Conservation (phyloP, 1,284 basidiomycete genomes). For the Ceratobasidium sp. region DNA sequence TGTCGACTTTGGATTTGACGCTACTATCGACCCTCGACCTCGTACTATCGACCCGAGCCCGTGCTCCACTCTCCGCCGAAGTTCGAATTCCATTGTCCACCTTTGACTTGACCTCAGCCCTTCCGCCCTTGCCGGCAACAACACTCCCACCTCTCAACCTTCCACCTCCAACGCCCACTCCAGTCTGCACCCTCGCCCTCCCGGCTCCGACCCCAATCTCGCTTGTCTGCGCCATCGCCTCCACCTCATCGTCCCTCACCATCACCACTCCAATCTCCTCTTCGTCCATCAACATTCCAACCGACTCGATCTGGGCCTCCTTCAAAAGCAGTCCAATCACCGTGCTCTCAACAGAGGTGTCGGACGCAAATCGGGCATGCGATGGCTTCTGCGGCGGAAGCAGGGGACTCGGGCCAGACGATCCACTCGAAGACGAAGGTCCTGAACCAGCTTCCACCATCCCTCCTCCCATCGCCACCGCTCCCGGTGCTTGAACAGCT, state of each 20-base stretch:
- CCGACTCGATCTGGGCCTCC: no score
- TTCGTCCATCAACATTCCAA: no score
- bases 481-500: no score
- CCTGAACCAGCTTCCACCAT: background rate
- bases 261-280: background rate
- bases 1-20: conserved; percentile 22
- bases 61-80: background rate
- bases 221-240: conserved; percentile 22
- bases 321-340: no score
- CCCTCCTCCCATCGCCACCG: no score
- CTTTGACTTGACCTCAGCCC: conserved; percentile 17
- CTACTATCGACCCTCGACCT: conserved; percentile 21
- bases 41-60: conserved; percentile 19
- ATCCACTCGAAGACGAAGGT: conserved; percentile 18
- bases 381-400: background rate
- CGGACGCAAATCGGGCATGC: conserved; percentile 16
- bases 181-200: conserved; percentile 32
- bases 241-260: background rate
- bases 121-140: background rate
- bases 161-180: conserved; percentile 30
- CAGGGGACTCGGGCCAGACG: background rate
- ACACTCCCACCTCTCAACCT: background rate
- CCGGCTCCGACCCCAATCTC: conserved; percentile 34
- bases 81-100: conserved; percentile 12
- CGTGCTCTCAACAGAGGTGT: background rate